Conservation (phyloP, 768 basidiomycete species). For the Phaeolepiota aurea region DNA sequence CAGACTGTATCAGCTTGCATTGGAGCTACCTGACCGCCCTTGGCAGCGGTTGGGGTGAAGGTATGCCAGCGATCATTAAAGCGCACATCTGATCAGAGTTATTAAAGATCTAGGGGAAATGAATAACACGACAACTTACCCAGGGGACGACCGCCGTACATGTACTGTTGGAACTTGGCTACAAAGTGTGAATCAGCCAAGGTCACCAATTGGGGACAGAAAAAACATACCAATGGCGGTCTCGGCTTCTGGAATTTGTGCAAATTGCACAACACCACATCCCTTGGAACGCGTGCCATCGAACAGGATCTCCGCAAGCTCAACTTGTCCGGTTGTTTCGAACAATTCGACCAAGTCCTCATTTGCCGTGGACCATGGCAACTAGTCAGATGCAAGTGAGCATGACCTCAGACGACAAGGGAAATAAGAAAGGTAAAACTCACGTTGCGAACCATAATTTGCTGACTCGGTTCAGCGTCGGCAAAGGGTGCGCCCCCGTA, state of each 20-base stretch:
- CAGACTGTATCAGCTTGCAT: slow-evolving; percentile 48
- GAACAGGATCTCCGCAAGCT: slow-evolving; percentile 89
- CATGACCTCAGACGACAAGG: neutral
- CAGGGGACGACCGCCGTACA: slow-evolving; percentile 88
- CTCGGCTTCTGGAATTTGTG: slow-evolving; percentile 80
- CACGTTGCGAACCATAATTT: slow-evolving; percentile 98
- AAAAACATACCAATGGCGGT: slow-evolving; percentile 72
- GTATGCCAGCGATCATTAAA: slow-evolving; percentile 97
- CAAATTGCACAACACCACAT: slow-evolving; percentile 92
- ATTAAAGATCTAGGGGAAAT: slow-evolving; percentile 3
- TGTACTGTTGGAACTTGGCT: slow-evolving; percentile 94
- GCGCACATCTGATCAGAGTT: slow-evolving; percentile 58
- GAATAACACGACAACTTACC: slow-evolving; percentile 33
- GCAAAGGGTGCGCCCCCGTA: slow-evolving; percentile 26
- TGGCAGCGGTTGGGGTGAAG: slow-evolving; percentile 82
- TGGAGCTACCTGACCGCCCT: slow-evolving; percentile 68
- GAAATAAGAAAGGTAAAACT: slow-evolving; percentile 18
- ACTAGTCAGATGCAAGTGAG: slow-evolving; percentile 30
- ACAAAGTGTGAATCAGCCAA: slow-evolving; percentile 3
- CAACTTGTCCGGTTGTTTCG: slow-evolving; percentile 94
- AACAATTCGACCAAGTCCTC: slow-evolving; percentile 97
- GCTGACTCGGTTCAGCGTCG: slow-evolving; percentile 83
- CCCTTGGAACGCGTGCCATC: slow-evolving; percentile 92
- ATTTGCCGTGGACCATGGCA: slow-evolving; percentile 98
- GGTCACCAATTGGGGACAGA: neutral